phyloP scores from a whole-genome alignment of 106 monocot species.

The Narthecium ossifragum region DNA sequence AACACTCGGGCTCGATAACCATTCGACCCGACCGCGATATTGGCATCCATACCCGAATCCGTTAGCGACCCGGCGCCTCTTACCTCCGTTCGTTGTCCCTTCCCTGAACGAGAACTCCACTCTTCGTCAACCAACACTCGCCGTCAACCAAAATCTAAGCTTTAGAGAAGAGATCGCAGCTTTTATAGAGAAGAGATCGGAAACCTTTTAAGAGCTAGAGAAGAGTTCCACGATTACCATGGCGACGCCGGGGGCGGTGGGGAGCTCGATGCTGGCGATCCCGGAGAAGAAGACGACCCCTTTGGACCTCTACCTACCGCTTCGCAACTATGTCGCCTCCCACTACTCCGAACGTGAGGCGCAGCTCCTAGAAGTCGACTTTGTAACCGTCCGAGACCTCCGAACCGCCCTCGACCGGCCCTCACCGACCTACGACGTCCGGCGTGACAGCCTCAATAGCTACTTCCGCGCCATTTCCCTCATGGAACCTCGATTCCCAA shows the following conservation, averaged over 20 bases:
- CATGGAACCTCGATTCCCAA: conserved; percentile 47
- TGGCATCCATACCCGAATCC: no score
- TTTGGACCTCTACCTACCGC: conserved; percentile 39
- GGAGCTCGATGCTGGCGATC: conserved; percentile 65
- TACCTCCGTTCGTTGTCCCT: no score
- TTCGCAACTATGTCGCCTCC: conserved; percentile 44
- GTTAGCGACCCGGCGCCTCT: no score
- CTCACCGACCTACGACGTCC: conserved; percentile 15
- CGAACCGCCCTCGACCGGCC: conserved; percentile 36
- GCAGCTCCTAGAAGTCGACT: conserved; percentile 45
- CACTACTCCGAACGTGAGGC: conserved; percentile 79
- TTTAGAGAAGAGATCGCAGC: no score
- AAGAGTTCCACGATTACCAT: no score
- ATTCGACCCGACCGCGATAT: no score
- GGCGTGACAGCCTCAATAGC: conserved; percentile 35
- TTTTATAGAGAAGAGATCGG: no score
- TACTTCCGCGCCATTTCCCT: conserved; percentile 36
- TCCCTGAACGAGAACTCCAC: no score
- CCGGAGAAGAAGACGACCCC: conserved; percentile 46
- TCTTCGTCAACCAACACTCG: no score
- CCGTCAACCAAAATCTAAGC: no score
- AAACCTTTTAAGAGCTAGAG: no score
- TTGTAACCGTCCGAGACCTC: conserved; percentile 39
- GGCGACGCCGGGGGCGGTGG: conserved; percentile 17
- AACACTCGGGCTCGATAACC: no score